phyloP scores from a whole-genome alignment of 371 early-diverging fungal species.

The Nematocida displodere region DNA sequence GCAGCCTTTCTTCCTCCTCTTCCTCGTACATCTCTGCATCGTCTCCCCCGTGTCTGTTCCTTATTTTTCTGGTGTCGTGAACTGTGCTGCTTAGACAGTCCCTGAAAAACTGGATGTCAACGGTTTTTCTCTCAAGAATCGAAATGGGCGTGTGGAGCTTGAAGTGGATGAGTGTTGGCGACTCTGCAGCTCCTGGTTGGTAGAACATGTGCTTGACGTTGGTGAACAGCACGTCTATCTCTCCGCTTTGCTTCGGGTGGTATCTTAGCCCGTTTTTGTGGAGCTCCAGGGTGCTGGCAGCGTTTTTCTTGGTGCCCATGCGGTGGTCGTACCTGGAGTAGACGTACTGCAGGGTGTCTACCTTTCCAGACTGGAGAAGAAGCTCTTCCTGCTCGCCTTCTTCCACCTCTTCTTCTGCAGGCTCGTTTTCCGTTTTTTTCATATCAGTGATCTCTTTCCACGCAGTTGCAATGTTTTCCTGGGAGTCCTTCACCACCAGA shows the following conservation, averaged over 20 bases:
- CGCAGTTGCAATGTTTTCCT: slow-evolving; percentile 72
- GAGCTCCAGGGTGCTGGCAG: slow-evolving; percentile 68
- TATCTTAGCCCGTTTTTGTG: slow-evolving; percentile 66
- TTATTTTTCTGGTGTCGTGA: slow-evolving; percentile 89
- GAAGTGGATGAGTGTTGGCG: slow-evolving; percentile 83
- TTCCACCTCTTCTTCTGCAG: slow-evolving; percentile 12
- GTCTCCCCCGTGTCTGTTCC: slow-evolving; percentile 69
- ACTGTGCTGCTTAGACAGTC: slow-evolving; percentile 84
- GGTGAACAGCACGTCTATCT: slow-evolving; percentile 75
- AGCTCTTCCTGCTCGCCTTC: slow-evolving; percentile 59
- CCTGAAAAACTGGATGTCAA: slow-evolving; percentile 94
- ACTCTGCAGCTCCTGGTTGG: slow-evolving; percentile 90
- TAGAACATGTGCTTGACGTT: slow-evolving; percentile 94
- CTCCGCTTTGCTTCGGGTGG: slow-evolving; percentile 62
- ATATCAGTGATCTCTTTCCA: slow-evolving; percentile 59
- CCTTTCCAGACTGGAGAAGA: slow-evolving; percentile 36
- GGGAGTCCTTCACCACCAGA: slow-evolving; percentile 34
- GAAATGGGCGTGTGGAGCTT: slow-evolving; percentile 89
- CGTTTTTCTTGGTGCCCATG: slow-evolving; percentile 73
- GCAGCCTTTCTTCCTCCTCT: slow-evolving; percentile 86
- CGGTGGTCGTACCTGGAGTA: slow-evolving; percentile 81
- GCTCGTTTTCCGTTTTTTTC: slow-evolving; percentile 55
- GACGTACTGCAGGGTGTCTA: slow-evolving; percentile 69
- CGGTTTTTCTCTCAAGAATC: slow-evolving; percentile 82
- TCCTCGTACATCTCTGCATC: slow-evolving; percentile 86